Percentiles rank a stretch among this genome's conserved stretches.
Conservation (phyloP, 129 eudicot species). For the Pulicaria dysenterica region DNA sequence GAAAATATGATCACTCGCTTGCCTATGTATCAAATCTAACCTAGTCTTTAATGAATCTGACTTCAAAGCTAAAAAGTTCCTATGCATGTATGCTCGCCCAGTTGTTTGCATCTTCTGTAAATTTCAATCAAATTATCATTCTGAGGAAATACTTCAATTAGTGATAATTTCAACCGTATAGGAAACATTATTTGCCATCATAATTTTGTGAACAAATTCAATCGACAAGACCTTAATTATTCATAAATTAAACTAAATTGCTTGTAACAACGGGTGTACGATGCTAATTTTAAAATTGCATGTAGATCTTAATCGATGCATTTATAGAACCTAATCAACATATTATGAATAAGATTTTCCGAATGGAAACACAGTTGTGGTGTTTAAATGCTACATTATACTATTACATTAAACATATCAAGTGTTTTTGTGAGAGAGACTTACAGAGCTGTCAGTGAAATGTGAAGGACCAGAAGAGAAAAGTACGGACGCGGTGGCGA, state of each 20-base stretch:
- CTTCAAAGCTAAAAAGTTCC: slow-evolving; percentile 63
- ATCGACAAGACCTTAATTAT: not conserved
- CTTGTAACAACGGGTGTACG: not conserved
- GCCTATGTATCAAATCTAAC: slow-evolving; percentile 63
- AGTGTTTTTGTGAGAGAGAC: slow-evolving; percentile 28
- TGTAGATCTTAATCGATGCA: slow-evolving; percentile 18
- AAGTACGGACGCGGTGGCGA: slow-evolving; percentile 73
- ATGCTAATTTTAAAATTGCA: not conserved
- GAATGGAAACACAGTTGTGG: no score
- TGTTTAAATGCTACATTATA: not conserved
- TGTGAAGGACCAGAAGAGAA: slow-evolving; percentile 57
- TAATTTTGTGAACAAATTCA: not conserved
- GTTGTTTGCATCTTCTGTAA: slow-evolving; percentile 48
- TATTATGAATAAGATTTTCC: not conserved
- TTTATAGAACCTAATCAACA: not conserved
- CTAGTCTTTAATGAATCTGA: slow-evolving; percentile 71
- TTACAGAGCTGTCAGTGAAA: slow-evolving; percentile 43
- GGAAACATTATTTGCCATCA: not conserved
- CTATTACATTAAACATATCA: no score
- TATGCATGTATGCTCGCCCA: slow-evolving; percentile 59
- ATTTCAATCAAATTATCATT: slow-evolving; percentile 18
- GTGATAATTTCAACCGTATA: not conserved
- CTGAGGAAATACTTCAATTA: not conserved
- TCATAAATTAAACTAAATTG: not conserved
- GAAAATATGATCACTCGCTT: slow-evolving; percentile 62